Evolutionary conservation across 2,329 filamentous ascomycete genomes (phyloP), one percentile per base, ranked within the genome.

Genomic region (Aspergillus hortae): DNA sequence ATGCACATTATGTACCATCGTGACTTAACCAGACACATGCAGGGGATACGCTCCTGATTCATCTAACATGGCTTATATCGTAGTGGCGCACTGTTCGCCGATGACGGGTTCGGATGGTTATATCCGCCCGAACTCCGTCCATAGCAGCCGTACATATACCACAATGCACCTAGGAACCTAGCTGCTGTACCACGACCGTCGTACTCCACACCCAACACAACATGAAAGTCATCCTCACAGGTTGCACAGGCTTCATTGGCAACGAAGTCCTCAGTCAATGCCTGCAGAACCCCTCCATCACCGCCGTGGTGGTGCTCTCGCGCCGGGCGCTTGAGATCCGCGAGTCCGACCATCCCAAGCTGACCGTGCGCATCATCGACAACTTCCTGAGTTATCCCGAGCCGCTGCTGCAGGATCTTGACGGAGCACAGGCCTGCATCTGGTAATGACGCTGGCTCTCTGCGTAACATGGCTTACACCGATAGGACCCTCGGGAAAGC

Each of bases 211-310:
- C 2, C 19, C 14, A 38, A 38, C 35, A 38, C 35, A 38, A 38
- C 35, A 84, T 85, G 82, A 84, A 85, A 62, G 70, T 85, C 59
- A 77, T 86, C 53, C 69, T 86, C 33, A 76, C 79, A 6, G 83
- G 83, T 44, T 72, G 73, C 19, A 86, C 81, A n/a, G 83, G 83
- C 56, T 77, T 77, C 59, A 75, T 84, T 51, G 83, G 83, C 50
- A 61, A 69, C 27, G 78, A 80, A 59, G 73, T 84, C 27, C 73
- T 85, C 48, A 64, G 69, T 7, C 75, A 79, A 57, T 80, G 77
- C 61, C 74, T 86, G 49, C 60, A 62, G 4, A 72, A 79, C 61
- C 67, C 74, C 15, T 67, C 68, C 59, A 80, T 86, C 66, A 77
- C 74, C 2, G 77, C 76, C 19, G 67, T 83, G 35, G 66, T 81